Conservation (phyloP, 2,329 filamentous ascomycete genomes). For the Fusarium burgessii region DNA sequence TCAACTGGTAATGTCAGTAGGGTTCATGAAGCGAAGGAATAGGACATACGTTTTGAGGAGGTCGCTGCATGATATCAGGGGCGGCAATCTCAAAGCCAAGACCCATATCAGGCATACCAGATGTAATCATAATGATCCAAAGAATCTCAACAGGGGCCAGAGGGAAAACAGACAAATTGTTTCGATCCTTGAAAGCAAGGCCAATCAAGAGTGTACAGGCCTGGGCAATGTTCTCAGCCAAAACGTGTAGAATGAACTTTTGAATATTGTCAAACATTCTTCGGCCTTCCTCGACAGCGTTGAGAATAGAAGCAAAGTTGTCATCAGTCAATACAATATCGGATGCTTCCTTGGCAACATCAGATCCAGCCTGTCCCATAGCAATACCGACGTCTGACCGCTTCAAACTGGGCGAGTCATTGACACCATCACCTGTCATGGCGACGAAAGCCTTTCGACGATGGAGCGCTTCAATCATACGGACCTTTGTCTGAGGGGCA, state of each 20-base stretch:
- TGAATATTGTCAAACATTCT: conserved; percentile 81
- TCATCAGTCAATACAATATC: conserved; percentile 78
- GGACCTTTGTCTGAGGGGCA: conserved; percentile 77
- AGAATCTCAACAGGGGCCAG: conserved; percentile 79
- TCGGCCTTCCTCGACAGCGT: conserved; percentile 77
- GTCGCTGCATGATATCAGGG: conserved; percentile 75
- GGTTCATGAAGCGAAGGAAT: rapidly evolving
- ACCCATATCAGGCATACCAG: conserved; percentile 79
- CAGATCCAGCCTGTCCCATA: conserved; percentile 76
- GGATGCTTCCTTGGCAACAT: conserved; percentile 77
- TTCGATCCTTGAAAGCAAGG: conserved; percentile 75
- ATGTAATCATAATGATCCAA: conserved; percentile 85
- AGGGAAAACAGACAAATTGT: conserved; percentile 75
- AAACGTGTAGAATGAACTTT: conserved; percentile 76
- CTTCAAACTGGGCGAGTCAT: conserved; percentile 76
- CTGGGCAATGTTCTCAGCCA: conserved; percentile 77
- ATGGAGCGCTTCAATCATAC: conserved; percentile 80
- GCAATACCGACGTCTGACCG: conserved; percentile 77
- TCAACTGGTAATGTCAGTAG: conserved; percentile 44
- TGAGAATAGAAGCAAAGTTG: conserved; percentile 78
- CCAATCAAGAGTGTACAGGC: conserved; percentile 76
- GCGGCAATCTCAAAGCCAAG: conserved; percentile 77
- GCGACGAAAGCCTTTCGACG: conserved; percentile 73
- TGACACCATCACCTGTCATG: conserved; percentile 80
- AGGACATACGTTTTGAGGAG: conserved; percentile 70